phyloP scores from a whole-genome alignment of 2,329 filamentous ascomycete genomes.

The Curvularia lunata region DNA sequence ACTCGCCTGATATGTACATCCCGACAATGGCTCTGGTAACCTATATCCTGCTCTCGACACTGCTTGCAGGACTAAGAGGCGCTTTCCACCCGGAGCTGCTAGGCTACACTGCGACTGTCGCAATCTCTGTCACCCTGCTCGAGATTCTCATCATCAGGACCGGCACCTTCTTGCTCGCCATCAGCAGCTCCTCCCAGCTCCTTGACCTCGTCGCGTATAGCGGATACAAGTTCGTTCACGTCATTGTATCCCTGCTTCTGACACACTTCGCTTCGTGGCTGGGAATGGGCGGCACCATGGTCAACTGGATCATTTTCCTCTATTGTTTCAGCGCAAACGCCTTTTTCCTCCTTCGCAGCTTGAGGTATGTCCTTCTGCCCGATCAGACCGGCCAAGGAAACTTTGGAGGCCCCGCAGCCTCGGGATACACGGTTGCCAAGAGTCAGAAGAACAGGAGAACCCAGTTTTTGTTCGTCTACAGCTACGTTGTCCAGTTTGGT shows the following conservation, averaged over 20 bases:
- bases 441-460: constrained; percentile 62
- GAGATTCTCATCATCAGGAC: constrained; percentile 92
- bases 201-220: constrained; percentile 95
- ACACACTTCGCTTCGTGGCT: constrained; percentile 69
- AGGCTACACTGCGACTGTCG: constrained; percentile 84
- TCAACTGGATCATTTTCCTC: constrained; percentile 85
- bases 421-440: constrained; percentile 75
- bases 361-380: constrained; percentile 94
- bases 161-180: constrained; percentile 90
- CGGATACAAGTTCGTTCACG: constrained; percentile 98
- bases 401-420: constrained; percentile 47
- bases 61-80: constrained; percentile 86
- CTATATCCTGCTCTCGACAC: constrained; percentile 91
- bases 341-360: constrained; percentile 89
- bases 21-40: constrained; percentile 96
- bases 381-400: constrained; percentile 56
- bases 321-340: constrained; percentile 96
- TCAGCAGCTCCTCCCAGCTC: constrained; percentile 91
- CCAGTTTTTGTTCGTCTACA: constrained; percentile 60
- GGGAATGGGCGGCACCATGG: constrained; percentile 83
- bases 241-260: constrained; percentile 84
- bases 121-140: constrained; percentile 79
- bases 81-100: constrained; percentile 94
- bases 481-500: constrained; percentile 88
- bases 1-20: constrained; percentile 99